Evolutionary conservation across 192 early-diverging fungal species (phyloP), one percentile per base, ranked within the genome.

Genomic region (Backusella psychrophila): DNA sequence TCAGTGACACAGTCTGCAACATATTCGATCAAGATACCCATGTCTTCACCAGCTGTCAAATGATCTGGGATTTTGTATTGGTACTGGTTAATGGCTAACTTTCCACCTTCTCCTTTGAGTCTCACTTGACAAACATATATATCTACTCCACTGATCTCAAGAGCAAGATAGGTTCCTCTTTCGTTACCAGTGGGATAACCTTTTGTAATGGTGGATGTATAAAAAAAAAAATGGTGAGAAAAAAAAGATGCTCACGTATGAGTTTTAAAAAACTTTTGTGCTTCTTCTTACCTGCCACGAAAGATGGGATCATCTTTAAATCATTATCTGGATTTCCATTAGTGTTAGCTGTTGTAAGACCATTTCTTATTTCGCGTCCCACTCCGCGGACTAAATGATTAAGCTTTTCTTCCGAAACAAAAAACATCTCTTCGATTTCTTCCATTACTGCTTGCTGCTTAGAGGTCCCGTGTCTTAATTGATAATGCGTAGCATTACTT

Each of bases 101-200:
- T 80, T 23, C 78, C 96, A 88, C 85, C 90, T 63, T 90, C 86
- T 42, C 95, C 95, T 74, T 89, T 90, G 46, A 98, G 89, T 49
- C 82, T 87, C 3, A 97, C 92, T 79, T 93, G 87, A 85, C 96
- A 97, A 4, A 98, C 94, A 29, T 83, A 80, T n/a, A 99, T 89
- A 85, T 99, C 96, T 69, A 94, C 93, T 23, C 97, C 96, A 42
- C 96, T 94, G 41, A 99, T 88, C 77, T 99, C 97, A 44, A 99
- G 81, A 19, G 97, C 96, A 41, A 99, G 89, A 81, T 88, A 95
- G 6, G 90, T 89, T 38, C 97, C 97, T 42, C 85, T 87, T 78
- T 99, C 97, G 79, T 89, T 87, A 26, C 97, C 97, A 46, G 91
- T 92, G 0, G 96, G 95, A 11, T 91, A 84, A n/a, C 87, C 82